Percentiles rank a stretch among this genome's conserved stretches.
Evolutionary conservation across 371 early-diverging fungal species (phyloP).

Genomic region (Rhizopus delemar): DNA sequence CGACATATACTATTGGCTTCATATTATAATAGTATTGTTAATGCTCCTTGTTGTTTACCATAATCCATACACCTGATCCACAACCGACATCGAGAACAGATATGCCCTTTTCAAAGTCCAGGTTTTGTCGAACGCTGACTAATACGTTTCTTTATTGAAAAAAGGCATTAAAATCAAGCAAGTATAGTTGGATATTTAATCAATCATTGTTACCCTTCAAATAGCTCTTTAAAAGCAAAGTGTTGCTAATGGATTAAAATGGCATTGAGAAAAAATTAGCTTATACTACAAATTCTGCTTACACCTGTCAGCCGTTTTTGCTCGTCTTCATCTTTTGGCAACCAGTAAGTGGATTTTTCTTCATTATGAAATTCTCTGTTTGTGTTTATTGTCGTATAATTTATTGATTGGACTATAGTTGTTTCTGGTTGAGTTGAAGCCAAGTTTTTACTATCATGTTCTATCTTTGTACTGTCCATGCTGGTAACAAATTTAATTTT

Average conservation of each 20-base stretch:
- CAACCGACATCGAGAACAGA: slow-evolving; percentile 42
- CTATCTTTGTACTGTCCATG: no score
- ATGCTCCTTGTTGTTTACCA: slow-evolving; percentile 11
- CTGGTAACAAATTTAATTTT: no score
- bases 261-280: neutral
- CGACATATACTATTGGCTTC: neutral
- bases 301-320: slow-evolving; percentile 17
- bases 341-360: slow-evolving; percentile 12
- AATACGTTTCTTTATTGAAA: slow-evolving; percentile 27
- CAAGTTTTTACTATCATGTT: no score
- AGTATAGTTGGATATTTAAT: neutral
- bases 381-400: no score
- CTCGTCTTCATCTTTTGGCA: slow-evolving; percentile 23
- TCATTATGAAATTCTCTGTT: slow-evolving; percentile 12
- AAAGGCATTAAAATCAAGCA: neutral
- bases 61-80: slow-evolving; percentile 42
- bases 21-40: neutral
- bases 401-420: no score
- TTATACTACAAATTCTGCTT: neutral
- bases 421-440: no score
- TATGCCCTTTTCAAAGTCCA: slow-evolving; percentile 10
- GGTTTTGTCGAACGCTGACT: slow-evolving; percentile 12
- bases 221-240: slow-evolving; percentile 35
- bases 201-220: slow-evolving; percentile 18
- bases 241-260: slow-evolving; percentile 18